Percentiles rank a stretch among this genome's conserved stretches.
phyloP scores from a whole-genome alignment of 202 grass and related monocot genomes.

The Sporobolus alterniflorus region DNA sequence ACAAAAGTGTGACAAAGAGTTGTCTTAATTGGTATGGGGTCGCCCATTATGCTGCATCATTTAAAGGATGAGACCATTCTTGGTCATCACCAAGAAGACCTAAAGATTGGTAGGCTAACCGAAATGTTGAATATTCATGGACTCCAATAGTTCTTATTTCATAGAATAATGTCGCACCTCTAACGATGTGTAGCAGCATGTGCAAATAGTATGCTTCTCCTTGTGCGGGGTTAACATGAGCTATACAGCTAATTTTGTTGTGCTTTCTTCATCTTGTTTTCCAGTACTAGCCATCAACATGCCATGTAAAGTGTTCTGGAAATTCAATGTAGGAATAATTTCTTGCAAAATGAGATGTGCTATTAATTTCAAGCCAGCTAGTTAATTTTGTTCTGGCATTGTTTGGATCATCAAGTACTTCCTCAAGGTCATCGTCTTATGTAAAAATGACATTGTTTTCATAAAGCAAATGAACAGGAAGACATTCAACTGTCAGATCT shows the following conservation, averaged over 20 bases:
- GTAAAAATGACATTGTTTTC: background rate
- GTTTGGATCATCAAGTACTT: background rate
- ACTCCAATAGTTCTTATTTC: background rate
- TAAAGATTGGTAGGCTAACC: background rate
- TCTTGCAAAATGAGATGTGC: background rate
- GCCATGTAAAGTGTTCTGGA: background rate
- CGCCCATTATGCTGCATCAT: background rate
- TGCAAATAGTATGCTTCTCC: background rate
- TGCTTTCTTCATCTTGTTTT: rapidly evolving
- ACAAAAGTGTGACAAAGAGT: background rate
- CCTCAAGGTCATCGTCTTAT: background rate
- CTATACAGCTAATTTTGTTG: background rate
- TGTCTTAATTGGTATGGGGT: background rate
- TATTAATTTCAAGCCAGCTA: background rate
- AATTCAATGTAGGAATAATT: background rate
- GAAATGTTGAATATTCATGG: background rate
- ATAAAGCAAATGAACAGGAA: too few species aligned
- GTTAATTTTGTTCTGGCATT: background rate
- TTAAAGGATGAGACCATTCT: background rate
- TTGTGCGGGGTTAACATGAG: background rate
- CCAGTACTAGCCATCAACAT: background rate
- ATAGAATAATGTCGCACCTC: background rate
- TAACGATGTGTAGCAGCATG: background rate
- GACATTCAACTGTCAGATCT: background rate
- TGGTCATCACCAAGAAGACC: background rate